Evolutionary conservation across 495 filamentous ascomycete species (phyloP).

Genomic region (Podospora australis): DNA sequence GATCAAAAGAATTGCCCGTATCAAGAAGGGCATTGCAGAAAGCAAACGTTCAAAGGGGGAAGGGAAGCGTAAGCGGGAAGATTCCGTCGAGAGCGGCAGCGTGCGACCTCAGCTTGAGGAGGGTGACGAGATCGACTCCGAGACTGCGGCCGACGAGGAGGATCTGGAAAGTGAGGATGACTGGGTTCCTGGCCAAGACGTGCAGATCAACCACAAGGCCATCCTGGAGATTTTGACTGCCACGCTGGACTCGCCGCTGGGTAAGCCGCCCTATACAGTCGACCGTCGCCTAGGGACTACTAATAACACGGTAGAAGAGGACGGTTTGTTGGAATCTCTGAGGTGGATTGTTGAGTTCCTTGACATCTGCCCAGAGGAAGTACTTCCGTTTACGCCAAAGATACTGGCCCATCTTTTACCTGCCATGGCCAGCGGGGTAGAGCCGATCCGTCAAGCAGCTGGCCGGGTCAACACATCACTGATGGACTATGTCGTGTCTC

Average conservation of each 20-base stretch:
- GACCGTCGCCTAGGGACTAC: conserved; percentile 9
- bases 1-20: conserved; percentile 86
- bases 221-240: conserved; percentile 88
- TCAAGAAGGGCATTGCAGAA: conserved; percentile 89
- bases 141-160: conserved; percentile 51
- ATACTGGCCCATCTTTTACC: conserved; percentile 88
- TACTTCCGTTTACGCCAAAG: conserved; percentile 89
- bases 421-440: conserved; percentile 85
- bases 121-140: conserved; percentile 51
- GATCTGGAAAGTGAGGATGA: conserved; percentile 68
- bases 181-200: conserved; percentile 96
- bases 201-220: conserved; percentile 85
- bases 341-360: conserved; percentile 96
- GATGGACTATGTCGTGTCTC: conserved; percentile 82
- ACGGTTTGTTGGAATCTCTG: conserved; percentile 82
- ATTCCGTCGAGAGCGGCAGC: conserved; percentile 58
- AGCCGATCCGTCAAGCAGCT: conserved; percentile 82
- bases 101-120: conserved; percentile 35
- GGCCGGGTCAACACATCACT: conserved; percentile 82
- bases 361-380: conserved; percentile 94
- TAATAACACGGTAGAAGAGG: conserved; percentile 56
- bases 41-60: conserved; percentile 67
- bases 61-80: conserved; percentile 58
- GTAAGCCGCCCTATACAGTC: conserved; percentile 37
- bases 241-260: conserved; percentile 77